Conservation (phyloP, 2,329 filamentous ascomycete species). For the Aspergillus japonicus region DNA sequence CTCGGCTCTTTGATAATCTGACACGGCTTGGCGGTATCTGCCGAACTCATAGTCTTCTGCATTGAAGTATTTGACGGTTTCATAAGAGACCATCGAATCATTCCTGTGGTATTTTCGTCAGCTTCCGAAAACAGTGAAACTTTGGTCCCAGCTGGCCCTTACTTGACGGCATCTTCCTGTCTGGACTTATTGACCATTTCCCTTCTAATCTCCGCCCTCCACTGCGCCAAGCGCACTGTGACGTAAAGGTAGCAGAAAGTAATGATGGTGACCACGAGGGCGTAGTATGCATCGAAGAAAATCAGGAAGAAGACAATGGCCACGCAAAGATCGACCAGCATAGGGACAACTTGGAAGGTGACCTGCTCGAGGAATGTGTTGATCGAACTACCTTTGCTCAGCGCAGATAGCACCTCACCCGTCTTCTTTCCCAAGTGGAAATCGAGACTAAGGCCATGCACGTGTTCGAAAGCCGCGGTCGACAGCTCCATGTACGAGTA, state of each 20-base stretch:
- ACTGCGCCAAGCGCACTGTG: slow-evolving; percentile 93
- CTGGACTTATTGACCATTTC: slow-evolving; percentile 94
- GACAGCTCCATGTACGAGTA: slow-evolving; percentile 95
- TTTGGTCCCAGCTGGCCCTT: slow-evolving; percentile 29
- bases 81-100: slow-evolving; percentile 97
- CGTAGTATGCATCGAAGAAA: slow-evolving; percentile 83
- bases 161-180: slow-evolving; percentile 94
- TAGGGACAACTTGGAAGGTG: slow-evolving; percentile 92
- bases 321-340: slow-evolving; percentile 84
- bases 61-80: slow-evolving; percentile 91
- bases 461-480: slow-evolving; percentile 94
- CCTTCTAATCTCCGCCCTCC: slow-evolving; percentile 83
- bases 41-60: slow-evolving; percentile 76
- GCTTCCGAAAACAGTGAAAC: not conserved
- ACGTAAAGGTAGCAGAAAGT: slow-evolving; percentile 96
- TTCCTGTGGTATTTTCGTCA: slow-evolving; percentile 53
- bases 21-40: slow-evolving; percentile 69
- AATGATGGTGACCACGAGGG: slow-evolving; percentile 82
- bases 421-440: slow-evolving; percentile 97
- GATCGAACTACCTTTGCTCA: slow-evolving; percentile 94
- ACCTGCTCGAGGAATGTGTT: slow-evolving; percentile 96
- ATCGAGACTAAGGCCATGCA: slow-evolving; percentile 90
- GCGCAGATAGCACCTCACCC: slow-evolving; percentile 88
- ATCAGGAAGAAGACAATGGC: slow-evolving; percentile 79
- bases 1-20: slow-evolving; percentile 70